phyloP scores from a whole-genome alignment of 2,329 filamentous ascomycete species.

The Diaporthe caulivora region DNA sequence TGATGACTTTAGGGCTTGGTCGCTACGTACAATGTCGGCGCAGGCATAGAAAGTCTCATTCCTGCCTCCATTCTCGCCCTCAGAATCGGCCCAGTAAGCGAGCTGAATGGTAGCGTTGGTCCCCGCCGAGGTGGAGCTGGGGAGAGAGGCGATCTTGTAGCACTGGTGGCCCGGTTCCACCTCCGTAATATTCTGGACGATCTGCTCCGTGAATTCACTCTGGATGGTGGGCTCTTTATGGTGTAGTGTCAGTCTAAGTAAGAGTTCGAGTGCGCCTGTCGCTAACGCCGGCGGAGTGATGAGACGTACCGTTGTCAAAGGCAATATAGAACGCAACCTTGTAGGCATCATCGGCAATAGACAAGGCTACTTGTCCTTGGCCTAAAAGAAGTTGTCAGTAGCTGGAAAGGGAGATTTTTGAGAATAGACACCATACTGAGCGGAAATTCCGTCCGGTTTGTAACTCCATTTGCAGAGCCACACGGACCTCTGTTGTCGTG shows the following conservation, averaged over 20 bases:
- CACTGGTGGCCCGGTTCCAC: conserved; percentile 61
- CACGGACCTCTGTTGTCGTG: conserved; percentile 65
- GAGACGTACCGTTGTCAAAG: conserved; percentile 39
- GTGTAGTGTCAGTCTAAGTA: background rate
- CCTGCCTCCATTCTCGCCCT: conserved; percentile 50
- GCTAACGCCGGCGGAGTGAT: background rate
- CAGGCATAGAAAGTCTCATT: conserved; percentile 55
- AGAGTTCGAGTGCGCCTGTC: background rate
- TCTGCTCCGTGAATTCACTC: conserved; percentile 55
- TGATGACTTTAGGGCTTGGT: background rate
- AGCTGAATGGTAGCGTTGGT: conserved; percentile 63
- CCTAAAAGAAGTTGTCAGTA: conserved; percentile 46
- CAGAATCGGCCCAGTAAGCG: conserved; percentile 59
- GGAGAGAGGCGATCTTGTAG: conserved; percentile 52
- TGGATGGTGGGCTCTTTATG: conserved; percentile 54
- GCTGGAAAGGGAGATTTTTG: background rate
- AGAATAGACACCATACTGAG: conserved; percentile 55
- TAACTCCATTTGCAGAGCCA: conserved; percentile 58
- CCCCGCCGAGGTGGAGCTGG: conserved; percentile 52
- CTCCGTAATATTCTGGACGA: conserved; percentile 53
- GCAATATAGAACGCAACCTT: conserved; percentile 63
- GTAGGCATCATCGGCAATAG: conserved; percentile 64
- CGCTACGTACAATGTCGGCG: conserved; percentile 51
- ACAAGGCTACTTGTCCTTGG: conserved; percentile 63
- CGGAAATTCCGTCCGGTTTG: conserved; percentile 64